Percentiles rank a stretch among this genome's conserved stretches.
These are phyloP conservation scores for Guadua angustifolia DNA, from an alignment of 176 grass and related monocot species.

Conservation along the genomic window DNA sequence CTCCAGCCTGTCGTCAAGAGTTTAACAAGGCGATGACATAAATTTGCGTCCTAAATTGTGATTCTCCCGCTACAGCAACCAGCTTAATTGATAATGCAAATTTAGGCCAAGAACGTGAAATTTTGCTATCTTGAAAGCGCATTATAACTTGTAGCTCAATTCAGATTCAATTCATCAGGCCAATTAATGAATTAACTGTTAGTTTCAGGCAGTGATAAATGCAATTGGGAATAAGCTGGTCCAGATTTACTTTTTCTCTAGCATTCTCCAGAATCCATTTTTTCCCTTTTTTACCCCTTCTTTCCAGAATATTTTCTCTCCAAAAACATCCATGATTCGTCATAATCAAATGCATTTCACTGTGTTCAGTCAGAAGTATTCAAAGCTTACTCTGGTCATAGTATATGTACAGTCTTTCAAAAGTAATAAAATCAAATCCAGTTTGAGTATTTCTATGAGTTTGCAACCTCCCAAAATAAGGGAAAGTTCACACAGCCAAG, in stretches of 20 bases:
- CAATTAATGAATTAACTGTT: not conserved
- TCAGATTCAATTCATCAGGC: not conserved
- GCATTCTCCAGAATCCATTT: not conserved
- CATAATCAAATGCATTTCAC: no score
- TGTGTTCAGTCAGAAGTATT: no score
- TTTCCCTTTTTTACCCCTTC: no score
- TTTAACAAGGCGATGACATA: not conserved
- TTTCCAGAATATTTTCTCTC: no score
- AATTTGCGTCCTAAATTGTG: not conserved
- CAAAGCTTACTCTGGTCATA: no score
- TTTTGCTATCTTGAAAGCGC: not conserved
- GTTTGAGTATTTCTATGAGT: no score
- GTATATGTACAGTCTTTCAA: no score
- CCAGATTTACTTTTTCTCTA: not conserved
- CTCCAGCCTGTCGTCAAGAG: constrained; percentile 70
- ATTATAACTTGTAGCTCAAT: not conserved
- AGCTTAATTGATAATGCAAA: not conserved
- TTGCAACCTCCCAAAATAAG: no score
- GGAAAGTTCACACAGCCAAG: no score
- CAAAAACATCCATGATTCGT: no score
- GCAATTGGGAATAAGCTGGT: not conserved
- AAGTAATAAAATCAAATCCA: no score
- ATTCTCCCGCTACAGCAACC: constrained; percentile 6
- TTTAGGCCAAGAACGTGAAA: not conserved
- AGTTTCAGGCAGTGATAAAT: not conserved